Evolutionary conservation across 257 asterid genomes (phyloP).

Genomic region (Nicotiana knightiana): DNA sequence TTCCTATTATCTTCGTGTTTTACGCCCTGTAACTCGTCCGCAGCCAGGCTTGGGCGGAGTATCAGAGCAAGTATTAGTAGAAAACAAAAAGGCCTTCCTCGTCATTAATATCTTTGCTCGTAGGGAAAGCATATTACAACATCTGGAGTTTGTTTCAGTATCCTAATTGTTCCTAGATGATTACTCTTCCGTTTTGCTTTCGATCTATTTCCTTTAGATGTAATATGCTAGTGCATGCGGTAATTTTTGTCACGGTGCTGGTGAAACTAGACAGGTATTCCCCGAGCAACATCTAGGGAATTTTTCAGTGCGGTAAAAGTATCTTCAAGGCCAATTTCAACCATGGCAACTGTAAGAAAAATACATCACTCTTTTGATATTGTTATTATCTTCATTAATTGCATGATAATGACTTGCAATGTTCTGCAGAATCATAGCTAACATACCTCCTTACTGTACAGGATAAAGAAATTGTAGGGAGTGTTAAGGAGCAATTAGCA

Average conservation of each 20-base stretch:
- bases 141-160: neutral
- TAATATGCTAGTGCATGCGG: neutral
- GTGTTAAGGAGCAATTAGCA: conserved; percentile 57
- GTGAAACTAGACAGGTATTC: conserved; percentile 69
- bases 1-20: too few relatives aligned
- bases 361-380: neutral
- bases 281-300: conserved; percentile 38
- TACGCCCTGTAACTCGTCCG: too few relatives aligned
- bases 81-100: neutral
- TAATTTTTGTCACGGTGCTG: conserved; percentile 13
- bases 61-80: too few relatives aligned
- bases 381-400: too few relatives aligned
- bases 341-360: conserved; percentile 54
- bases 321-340: conserved; percentile 21
- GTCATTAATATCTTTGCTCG: too few relatives aligned
- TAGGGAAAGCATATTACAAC: too few relatives aligned
- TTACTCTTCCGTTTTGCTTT: neutral
- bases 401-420: neutral
- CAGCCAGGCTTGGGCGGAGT: too few relatives aligned
- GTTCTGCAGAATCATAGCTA: neutral
- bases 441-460: conserved; percentile 17
- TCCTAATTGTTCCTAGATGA: too few relatives aligned
- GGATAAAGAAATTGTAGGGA: conserved; percentile 45
- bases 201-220: neutral
- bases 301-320: conserved; percentile 29